Evolutionary conservation across 2,329 filamentous ascomycete species (phyloP).

Genomic region (Cucurbitaria berberidis): DNA sequence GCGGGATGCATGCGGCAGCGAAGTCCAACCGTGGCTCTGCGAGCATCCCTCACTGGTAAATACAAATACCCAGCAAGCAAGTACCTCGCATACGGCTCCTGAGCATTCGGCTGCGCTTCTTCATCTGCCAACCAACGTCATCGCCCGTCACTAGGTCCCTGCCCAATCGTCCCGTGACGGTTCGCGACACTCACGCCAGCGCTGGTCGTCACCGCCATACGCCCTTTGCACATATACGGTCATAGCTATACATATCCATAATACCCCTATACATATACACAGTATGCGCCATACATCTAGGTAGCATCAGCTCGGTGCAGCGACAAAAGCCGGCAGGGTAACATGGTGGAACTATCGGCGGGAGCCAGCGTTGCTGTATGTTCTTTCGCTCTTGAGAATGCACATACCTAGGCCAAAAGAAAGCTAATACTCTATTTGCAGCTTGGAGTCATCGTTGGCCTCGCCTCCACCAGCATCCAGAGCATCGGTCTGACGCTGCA

Average conservation of each 20-base stretch:
- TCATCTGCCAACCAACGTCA: constrained; percentile 34
- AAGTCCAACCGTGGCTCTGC: constrained; percentile 1
- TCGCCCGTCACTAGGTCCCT: constrained; percentile 40
- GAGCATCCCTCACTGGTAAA: not conserved
- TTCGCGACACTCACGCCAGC: constrained; percentile 10
- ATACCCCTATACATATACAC: not conserved
- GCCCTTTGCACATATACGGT: constrained; percentile 8
- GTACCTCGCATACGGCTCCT: not conserved
- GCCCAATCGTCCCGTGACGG: constrained; percentile 38
- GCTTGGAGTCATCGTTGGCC: constrained; percentile 91
- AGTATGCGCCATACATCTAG: constrained; percentile 39
- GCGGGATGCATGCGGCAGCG: constrained; percentile 5
- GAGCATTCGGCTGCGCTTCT: not conserved
- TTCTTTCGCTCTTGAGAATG: constrained; percentile 6
- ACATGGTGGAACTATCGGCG: constrained; percentile 51
- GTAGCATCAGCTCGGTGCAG: constrained; percentile 37
- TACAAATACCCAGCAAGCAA: not conserved
- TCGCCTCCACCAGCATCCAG: constrained; percentile 92
- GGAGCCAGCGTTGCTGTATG: constrained; percentile 52
- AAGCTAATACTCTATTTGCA: constrained; percentile 46
- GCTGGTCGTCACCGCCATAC: constrained; percentile 9
- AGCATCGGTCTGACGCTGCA: constrained; percentile 94
- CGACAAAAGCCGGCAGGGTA: constrained; percentile 19
- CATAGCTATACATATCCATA: not conserved
- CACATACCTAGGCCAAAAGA: not conserved